These are phyloP conservation scores for Pythium rhizo-oryzae DNA, from an alignment of 352 stramenopile species.

Conservation along the genomic window DNA sequence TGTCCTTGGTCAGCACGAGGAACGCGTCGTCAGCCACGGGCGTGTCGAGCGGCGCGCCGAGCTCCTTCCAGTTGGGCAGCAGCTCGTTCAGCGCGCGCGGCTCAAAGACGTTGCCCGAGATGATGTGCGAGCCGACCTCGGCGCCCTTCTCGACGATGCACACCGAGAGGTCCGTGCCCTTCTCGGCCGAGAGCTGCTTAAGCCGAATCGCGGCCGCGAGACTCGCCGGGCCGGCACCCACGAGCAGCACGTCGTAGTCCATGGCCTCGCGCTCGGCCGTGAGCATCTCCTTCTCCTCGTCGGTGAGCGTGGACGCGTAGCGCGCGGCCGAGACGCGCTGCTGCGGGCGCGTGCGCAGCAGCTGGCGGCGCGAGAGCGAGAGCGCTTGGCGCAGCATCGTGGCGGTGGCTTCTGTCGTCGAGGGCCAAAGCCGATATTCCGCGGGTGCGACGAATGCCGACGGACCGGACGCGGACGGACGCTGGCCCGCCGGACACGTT, in stretches of 20 bases:
- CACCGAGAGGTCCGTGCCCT: conserved; percentile 94
- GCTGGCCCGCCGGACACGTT: not conserved
- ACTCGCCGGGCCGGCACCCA: conserved; percentile 88
- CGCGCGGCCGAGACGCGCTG: not conserved
- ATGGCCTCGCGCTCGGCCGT: conserved; percentile 90
- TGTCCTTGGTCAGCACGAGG: conserved; percentile 90
- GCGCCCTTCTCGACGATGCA: conserved; percentile 96
- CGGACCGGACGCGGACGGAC: conserved; percentile 1
- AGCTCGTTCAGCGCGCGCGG: conserved; percentile 96
- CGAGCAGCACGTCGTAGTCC: conserved; percentile 99
- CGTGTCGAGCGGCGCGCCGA: conserved; percentile 89
- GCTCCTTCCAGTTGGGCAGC: conserved; percentile 95
- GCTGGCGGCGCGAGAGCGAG: conserved; percentile 26
- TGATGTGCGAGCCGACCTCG: conserved; percentile 98
- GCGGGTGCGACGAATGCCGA: conserved; percentile 8
- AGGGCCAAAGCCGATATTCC: conserved; percentile 4
- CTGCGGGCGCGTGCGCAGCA: conserved; percentile 8
- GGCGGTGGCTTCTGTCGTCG: not conserved
- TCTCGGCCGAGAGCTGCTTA: conserved; percentile 96
- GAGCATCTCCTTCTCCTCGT: conserved; percentile 71
- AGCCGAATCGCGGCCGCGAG: conserved; percentile 97
- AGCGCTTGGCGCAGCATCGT: conserved; percentile 24
- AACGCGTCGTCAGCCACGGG: conserved; percentile 96
- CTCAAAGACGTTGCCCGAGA: conserved; percentile 99
- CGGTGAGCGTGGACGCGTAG: conserved; percentile 32